phyloP scores from a whole-genome alignment of 2,329 filamentous ascomycete species.

The Stemphylium lycopersici region DNA sequence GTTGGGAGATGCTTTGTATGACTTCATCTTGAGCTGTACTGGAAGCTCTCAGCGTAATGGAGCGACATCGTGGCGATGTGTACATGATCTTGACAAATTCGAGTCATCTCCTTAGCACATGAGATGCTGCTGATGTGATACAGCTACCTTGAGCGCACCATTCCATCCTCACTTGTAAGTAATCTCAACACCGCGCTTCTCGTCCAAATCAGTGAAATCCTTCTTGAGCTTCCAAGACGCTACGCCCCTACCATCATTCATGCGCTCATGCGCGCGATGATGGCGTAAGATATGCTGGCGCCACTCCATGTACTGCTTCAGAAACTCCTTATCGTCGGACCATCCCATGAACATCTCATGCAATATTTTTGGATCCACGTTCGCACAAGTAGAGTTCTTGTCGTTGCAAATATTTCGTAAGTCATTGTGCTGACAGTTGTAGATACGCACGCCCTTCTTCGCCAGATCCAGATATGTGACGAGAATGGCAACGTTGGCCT shows the following conservation, averaged over 20 bases:
- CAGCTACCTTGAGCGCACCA: too few species aligned
- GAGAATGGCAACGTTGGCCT: neutral
- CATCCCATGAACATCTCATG: neutral
- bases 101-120: too few species aligned
- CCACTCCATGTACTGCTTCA: neutral
- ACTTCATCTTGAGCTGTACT: neutral
- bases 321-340: slow-evolving; percentile 1
- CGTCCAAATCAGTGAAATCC: neutral
- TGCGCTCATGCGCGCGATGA: slow-evolving; percentile 15
- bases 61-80: too few species aligned
- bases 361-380: neutral
- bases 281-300: slow-evolving; percentile 8
- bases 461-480: slow-evolving; percentile 14
- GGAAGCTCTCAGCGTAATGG: neutral
- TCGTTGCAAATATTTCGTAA: neutral
- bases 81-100: too few species aligned
- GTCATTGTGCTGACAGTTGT: slow-evolving; percentile 9
- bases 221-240: neutral
- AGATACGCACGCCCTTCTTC: slow-evolving; percentile 2
- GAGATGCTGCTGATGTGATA: too few species aligned
- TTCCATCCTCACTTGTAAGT: too few species aligned
- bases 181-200: neutral
- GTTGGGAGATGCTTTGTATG: neutral
- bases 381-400: neutral
- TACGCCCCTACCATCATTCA: neutral